These are phyloP conservation scores for Mortierella sp. DNA, from an alignment of 371 early-diverging fungal genomes.

Conservation along the genomic window DNA sequence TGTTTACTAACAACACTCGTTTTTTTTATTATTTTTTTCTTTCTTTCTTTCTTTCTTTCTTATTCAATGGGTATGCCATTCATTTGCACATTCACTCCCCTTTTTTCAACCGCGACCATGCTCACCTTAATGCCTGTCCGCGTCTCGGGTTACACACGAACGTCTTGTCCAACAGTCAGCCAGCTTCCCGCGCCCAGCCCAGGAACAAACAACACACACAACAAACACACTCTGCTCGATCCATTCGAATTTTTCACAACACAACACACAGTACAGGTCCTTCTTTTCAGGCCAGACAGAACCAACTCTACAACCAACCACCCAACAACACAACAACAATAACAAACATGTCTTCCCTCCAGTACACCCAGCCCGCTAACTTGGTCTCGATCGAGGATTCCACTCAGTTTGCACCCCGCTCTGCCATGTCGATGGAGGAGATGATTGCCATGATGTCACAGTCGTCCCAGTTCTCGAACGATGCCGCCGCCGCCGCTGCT, in stretches of 20 bases:
- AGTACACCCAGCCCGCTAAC: slow-evolving; percentile 49
- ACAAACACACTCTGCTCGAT: background rate
- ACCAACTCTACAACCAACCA: slow-evolving; percentile 7
- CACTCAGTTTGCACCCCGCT: slow-evolving; percentile 42
- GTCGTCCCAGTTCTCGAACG: slow-evolving; percentile 36
- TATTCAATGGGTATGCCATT: slow-evolving; percentile 2
- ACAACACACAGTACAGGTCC: background rate
- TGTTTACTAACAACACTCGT: slow-evolving; percentile 15
- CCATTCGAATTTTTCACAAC: background rate
- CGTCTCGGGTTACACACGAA: slow-evolving; percentile 12
- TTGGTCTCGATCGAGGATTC: slow-evolving; percentile 37
- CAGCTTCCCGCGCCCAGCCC: background rate
- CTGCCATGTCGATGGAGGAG: slow-evolving; percentile 42
- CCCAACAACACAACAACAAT: slow-evolving; percentile 3
- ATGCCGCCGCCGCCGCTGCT: slow-evolving; percentile 31
- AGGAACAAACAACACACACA: background rate
- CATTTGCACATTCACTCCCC: slow-evolving; percentile 5
- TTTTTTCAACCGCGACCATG: slow-evolving; percentile 2
- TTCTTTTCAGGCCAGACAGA: background rate
- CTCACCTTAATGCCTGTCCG: slow-evolving; percentile 1
- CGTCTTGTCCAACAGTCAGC: background rate
- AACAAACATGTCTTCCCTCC: slow-evolving; percentile 49
- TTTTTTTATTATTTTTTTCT: background rate
- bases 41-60: background rate
- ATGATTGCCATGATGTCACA: slow-evolving; percentile 46